Conservation (phyloP, 2,329 filamentous ascomycete species). For the Fusarium torreyae region DNA sequence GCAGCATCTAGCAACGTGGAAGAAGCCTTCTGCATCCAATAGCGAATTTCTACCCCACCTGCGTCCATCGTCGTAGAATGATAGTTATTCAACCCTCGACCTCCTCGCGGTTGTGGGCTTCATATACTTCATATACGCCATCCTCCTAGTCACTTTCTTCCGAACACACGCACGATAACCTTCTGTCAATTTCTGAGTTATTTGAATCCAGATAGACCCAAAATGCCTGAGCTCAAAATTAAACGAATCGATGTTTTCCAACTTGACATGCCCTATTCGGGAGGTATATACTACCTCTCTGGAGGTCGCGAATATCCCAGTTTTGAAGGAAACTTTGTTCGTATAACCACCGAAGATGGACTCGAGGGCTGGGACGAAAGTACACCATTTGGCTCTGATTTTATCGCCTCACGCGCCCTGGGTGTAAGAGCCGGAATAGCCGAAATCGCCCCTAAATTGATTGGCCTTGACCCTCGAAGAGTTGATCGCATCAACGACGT, state of each 20-base stretch:
- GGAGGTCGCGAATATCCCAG: slow-evolving; percentile 31
- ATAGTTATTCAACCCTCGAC: too few relatives aligned
- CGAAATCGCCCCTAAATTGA: slow-evolving; percentile 32
- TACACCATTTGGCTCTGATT: slow-evolving; percentile 40
- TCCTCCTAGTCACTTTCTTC: too few relatives aligned
- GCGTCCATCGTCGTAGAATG: too few relatives aligned
- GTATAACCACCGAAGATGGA: slow-evolving; percentile 39
- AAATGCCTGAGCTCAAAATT: slow-evolving; percentile 45
- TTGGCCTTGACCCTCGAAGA: slow-evolving; percentile 31
- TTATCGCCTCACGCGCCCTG: slow-evolving; percentile 38
- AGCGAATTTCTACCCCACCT: too few relatives aligned
- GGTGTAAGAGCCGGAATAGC: slow-evolving; percentile 39
- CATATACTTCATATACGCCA: too few relatives aligned
- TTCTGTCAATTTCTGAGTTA: too few relatives aligned
- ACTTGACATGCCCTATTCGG: slow-evolving; percentile 28
- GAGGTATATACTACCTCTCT: slow-evolving; percentile 34
- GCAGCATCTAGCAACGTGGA: too few relatives aligned
- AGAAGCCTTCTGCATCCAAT: too few relatives aligned
- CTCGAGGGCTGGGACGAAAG: slow-evolving; percentile 44
- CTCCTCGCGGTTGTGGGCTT: too few relatives aligned
- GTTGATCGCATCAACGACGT: slow-evolving; percentile 41
- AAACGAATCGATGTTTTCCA: slow-evolving; percentile 38
- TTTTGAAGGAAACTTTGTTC: slow-evolving; percentile 42
- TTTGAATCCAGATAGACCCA: slow-evolving; percentile 3
- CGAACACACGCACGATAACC: too few relatives aligned